Base-by-base conservation (phyloP, 1,139 yeast genomes). In the Debaryomyces sp. region DNA sequence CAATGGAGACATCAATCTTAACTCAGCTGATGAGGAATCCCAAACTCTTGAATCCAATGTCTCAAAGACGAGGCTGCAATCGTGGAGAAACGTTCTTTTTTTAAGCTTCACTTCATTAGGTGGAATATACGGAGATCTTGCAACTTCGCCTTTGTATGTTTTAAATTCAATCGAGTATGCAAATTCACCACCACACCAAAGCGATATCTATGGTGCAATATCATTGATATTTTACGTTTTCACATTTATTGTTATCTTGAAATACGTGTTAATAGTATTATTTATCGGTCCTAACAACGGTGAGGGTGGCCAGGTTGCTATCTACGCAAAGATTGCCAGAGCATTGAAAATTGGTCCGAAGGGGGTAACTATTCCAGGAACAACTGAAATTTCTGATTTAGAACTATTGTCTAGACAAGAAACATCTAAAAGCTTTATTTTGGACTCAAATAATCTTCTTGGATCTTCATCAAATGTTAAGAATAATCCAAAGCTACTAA, bases 281-380 rank as follows among this genome's bases (percentile, higher is more conserved):
- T 58, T 62, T 15, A 60, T 73, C 45, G 86, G 85, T 15, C 81
- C 83, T 7, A 80, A 81, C 58, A 70, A 78, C 41, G 83, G 82
- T 38, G 84, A 82, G 59, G 87, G 87, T 54, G 86, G 87, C 1
- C 85, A 81, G 53, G 77, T 82, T 27, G 86, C 87, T 17, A 74
- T 82, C 37, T 81, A 81, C 56, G 80, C 85, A 24, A 80, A 80
- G 56, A 71, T 82, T 30, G 82, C 85, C 6, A 66, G 81, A 36
- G 67, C 66, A 44, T 63, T 80, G 52, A 71, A 71, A 32, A 65
- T 78, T 49, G 82, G 82, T 6, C 81, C 81, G 5, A 67, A 66
- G 45, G 81, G 80, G 7, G 80, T 76, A 7, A 59, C 62, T 39
- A 69, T 73, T 30, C 78, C 78, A 3, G 78, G 78, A 27, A 57